Evolutionary conservation across 305 asterid species (phyloP), one percentile per base, ranked within the genome.

Genomic region (Nicotiana rustica): DNA sequence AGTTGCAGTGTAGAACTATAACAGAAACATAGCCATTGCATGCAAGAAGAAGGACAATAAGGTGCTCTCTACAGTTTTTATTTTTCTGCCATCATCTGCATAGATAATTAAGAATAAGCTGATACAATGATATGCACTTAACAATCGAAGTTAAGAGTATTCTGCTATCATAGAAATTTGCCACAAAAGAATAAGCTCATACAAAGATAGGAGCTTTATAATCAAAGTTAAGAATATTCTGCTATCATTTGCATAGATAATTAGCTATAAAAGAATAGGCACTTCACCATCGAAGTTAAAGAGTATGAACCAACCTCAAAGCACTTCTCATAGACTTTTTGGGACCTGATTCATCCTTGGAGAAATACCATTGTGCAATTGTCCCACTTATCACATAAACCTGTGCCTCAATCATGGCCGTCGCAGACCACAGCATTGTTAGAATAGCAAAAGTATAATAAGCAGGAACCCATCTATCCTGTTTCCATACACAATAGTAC

Each of bases 381-480:
- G 98, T 91, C 60, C 94, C 97, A 86, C 99, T 93, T 49, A 96
- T 91, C 75, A 94, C 95, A 88, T 90, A 96, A 18, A 91, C 97
- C 77, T 94, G 96, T 89, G 94, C 95, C 90, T 96, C 98, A 64
- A 96, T 89, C 97, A 96, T 89, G 25, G 92, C 88, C 17, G 98
- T 69, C 49, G 97, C 95, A 82, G 97, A 96, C 98, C 99, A 96
- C 84, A 96, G 60, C 99, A 96, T 91, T 2, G 98, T 94, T 88
- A 94, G 86, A 87, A 96, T 91, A 1, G 95, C 98, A 84, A 96
- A 83, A 1, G 97, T 78, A 81, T 90, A 93, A 78, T 94, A 96
- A 61, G 97, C 97, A 0, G 99, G 97, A 85, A 96, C 99, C 98
- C 98, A 96, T 18, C 89, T 88, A 82, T 92, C 96, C 91, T 89